Base-by-base conservation (phyloP, 2,329 filamentous ascomycete species). In the Aspergillus spinulosporus region DNA sequence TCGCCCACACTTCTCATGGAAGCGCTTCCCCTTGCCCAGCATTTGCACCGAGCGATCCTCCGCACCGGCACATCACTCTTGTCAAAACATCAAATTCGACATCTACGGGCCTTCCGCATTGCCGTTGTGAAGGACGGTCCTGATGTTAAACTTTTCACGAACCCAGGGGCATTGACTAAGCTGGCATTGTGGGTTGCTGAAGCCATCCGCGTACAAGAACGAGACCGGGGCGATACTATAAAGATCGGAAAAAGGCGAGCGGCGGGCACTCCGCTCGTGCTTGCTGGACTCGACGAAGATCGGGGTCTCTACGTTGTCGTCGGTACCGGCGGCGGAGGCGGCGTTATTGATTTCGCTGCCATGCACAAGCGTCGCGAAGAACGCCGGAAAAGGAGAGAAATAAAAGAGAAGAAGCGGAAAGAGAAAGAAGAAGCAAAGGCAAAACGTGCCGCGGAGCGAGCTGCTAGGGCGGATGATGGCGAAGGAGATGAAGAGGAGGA, bases 81-180 rank as follows among this genome's bases (percentile, higher is more conserved):
- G 58, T 90, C 91, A 63, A 99, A 99, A 76, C 88, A 89, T 57
- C 92, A 97, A 67, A 96, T 99, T 69, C 89, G 91, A 37, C 92
- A 97, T 71, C 80, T 99, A 12, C 86, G 91, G 47, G 89, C 93
- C 0, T 99, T 97, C 72, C 89, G 94, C 49, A 92, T 99, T 82
- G 95, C 90, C 34, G 89, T 97, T 3, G 92, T 99, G 65, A 96
- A 95, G 70, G 94, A 97, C 68, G 92, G 93, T 0, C 91, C 92
- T 0, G 94, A 97, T 65, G 88, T 96, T 0, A 77, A 84, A n/a
- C 82, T 97, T 8, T 99, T 99, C 75, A 92, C 88, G 0, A 93
- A 97, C 68, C 92, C 94, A 0, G 90, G 92, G 4, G 94, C 94
- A 1, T 78, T 99, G 26, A 96, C 92, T 2, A 97, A 97, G 73